Conservation (phyloP, 2,329 filamentous ascomycete genomes). For the Fusarium multiceps region DNA sequence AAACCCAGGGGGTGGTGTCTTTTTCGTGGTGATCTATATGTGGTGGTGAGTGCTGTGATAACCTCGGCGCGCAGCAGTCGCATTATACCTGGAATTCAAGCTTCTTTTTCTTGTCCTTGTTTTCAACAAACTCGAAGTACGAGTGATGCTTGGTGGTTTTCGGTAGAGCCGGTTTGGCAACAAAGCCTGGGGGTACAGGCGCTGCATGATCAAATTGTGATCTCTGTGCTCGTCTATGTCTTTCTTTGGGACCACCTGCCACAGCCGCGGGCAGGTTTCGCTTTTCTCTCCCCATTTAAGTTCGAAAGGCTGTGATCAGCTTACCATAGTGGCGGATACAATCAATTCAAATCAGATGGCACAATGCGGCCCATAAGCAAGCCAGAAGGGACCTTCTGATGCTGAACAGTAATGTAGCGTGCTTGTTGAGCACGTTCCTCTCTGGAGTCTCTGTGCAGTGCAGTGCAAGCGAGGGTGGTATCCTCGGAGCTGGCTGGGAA, state of each 20-base stretch:
- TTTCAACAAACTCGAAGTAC: constrained; percentile 73
- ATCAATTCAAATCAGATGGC: constrained; percentile 28
- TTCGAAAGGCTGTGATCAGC: constrained; percentile 41
- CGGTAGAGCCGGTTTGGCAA: constrained; percentile 54
- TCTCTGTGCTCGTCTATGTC: constrained; percentile 50
- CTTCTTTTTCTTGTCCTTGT: constrained; percentile 71
- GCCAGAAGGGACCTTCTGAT: constrained; percentile 30
- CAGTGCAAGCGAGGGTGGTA: constrained; percentile 22
- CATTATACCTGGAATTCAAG: constrained; percentile 68
- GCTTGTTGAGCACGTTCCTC: constrained; percentile 19
- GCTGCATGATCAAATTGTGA: constrained; percentile 50
- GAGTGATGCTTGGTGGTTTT: constrained; percentile 66
- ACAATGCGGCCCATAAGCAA: constrained; percentile 32
- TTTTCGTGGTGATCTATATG: constrained; percentile 63
- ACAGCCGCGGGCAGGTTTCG: constrained; percentile 48
- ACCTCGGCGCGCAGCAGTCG: constrained; percentile 29
- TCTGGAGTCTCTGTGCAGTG: constrained; percentile 18
- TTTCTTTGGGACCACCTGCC: constrained; percentile 51
- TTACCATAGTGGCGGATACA: constrained; percentile 45
- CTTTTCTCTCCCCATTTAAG: constrained; percentile 53
- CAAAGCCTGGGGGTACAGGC: constrained; percentile 51
- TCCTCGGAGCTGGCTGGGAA: constrained; percentile 13
- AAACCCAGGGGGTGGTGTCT: constrained; percentile 68
- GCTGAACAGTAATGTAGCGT: constrained; percentile 30
- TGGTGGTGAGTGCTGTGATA: constrained; percentile 46